Base-by-base conservation (phyloP, 1,284 basidiomycete genomes). In the Apiotrichum montevideense region DNA sequence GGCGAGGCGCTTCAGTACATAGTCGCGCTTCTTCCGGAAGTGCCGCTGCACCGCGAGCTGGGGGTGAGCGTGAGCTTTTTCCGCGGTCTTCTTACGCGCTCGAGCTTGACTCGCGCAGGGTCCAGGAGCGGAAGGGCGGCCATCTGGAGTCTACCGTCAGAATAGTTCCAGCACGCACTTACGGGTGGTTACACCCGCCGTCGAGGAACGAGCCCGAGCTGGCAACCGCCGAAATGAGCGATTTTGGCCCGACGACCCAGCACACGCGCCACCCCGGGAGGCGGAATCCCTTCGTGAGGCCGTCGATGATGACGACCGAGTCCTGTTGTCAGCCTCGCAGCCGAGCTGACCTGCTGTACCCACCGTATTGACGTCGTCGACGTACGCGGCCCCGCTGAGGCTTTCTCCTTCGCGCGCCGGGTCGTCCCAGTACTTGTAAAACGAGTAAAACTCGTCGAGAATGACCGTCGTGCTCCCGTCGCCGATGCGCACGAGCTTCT, bases 201-300 rank as follows among this genome's bases (percentile, higher is more conserved):
- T 93, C 90, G 61, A 93, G 79, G 83, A 90, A 93, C 15, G 87
- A 89, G 3, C 88, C 89, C 33, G 87, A 87, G 68, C 94, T 91
- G 15, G 87, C 88, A 46, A 95, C 82, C 1, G 90, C 91, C 7
- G 85, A 85, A 66, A 95, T 81, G 48, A 95, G 75, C 69, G 88
- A 87, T 77, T 87, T 90, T n/a, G 91, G 92, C 0, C 90, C 94
- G n/a, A 96, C 75, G 14, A 96, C 91, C 93, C 93, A 97, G 79
- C 91, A 94, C 39, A 93, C 81, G 66, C 93, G 84, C 90, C 90
- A 95, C 29, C 92, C 92, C 9, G 92, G 90, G 49, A 92, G 85
- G 69, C 75, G 63, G 69, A 77, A 79, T 51, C 87, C 90, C 82
- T 96, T 95, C 11, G 93, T 96, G 51, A 97, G 80, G 32, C 93